Base-by-base conservation (phyloP, 2,329 filamentous ascomycete species). In the Cladosporium halotolerans region DNA sequence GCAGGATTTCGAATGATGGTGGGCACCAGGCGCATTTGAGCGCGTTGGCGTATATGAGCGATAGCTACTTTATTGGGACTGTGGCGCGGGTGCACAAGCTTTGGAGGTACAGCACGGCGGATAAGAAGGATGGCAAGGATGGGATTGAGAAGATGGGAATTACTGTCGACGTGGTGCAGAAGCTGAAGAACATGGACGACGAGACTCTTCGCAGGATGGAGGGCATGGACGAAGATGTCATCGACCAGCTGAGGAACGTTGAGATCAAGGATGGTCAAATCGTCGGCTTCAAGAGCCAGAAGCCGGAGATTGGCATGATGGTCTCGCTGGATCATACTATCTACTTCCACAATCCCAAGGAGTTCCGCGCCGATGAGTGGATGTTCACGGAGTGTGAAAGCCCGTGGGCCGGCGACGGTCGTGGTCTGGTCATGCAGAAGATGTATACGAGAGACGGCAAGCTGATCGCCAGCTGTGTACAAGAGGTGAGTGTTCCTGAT, bases 11-110 rank as follows among this genome's bases (percentile, higher is more conserved):
- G 40, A 77, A 80, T 1, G 76, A 76, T 3, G 89, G 88, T 16
- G 89, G 89, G 1, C 82, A 85, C 58, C 81, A 86, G 63, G 89
- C 90, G 9, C 91, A 97, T 67, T 76, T 96, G 34, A 86, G 82
- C 36, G 93, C 93, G 8, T 77, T 99, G 57, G 92, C 92, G 19
- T 99, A 97, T 74, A 88, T 97, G 75, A 89, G 85, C 23, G 92
- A 97, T 72, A 87, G 81, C 66, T 93, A 88, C 73, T 97, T 99
- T 72, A 91, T 97, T 69, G 91, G 88, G 38, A 96, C 91, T 2
- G 82, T 96, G 7, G 78, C 85, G 28, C 82, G 89, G 16, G 84
- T 91, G 52, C 91, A 96, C 70, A 79, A 82, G 53, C 78, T 96
- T 34, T 91, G 87, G 80, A 79, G 88, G 11, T 89, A 88, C 67